phyloP scores from a whole-genome alignment of 768 basidiomycete genomes.

The Tulasnella sp. region DNA sequence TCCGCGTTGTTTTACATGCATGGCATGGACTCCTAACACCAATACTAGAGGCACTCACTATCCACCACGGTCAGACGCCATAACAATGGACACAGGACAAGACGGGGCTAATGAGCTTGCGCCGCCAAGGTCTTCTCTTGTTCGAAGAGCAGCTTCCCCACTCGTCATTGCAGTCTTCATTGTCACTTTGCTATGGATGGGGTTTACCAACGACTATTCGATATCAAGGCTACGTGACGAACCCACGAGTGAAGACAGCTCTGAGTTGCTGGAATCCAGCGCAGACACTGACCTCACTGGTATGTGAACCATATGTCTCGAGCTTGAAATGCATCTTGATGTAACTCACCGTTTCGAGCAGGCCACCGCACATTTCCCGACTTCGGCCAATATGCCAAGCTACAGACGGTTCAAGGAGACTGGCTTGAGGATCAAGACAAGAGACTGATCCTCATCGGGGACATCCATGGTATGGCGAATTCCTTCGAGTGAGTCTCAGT shows the following conservation, averaged over 20 bases:
- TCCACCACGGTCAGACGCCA: no score
- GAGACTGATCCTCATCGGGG: conserved; percentile 70
- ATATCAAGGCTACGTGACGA: neutral
- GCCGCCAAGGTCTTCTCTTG: neutral
- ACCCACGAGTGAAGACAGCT: no score
- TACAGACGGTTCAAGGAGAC: conserved; percentile 23
- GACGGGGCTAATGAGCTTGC: no score
- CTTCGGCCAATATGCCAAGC: conserved; percentile 26
- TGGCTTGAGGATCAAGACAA: conserved; percentile 21
- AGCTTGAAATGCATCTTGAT: neutral
- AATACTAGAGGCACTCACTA: no score
- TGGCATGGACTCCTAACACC: no score
- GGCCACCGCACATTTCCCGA: conserved; percentile 18
- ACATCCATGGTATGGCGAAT: conserved; percentile 73
- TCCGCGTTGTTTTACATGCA: no score
- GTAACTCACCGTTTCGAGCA: neutral
- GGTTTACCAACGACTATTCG: conserved; percentile 5
- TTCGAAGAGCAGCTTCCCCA: neutral
- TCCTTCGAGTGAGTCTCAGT: conserved; percentile 48
- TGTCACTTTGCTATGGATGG: conserved; percentile 4
- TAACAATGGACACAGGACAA: no score
- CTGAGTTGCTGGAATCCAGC: neutral
- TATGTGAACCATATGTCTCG: neutral
- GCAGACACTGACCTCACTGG: neutral
- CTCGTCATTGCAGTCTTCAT: conserved; percentile 7